Evolutionary conservation across 345 rosid genomes (phyloP).

Genomic region (Reutealis trisperma): DNA sequence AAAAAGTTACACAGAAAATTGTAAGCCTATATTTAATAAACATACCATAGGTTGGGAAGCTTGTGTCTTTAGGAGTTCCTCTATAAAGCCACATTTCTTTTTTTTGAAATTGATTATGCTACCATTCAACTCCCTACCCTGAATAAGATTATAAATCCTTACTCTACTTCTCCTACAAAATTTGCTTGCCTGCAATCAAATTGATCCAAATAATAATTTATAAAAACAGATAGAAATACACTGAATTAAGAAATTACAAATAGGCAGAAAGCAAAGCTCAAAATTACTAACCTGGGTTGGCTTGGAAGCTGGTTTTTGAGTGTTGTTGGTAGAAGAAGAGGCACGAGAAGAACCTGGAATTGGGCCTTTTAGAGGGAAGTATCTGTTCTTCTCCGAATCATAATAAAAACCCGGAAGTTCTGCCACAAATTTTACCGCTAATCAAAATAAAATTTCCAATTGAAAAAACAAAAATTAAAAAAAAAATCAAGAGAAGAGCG

Average conservation of each 20-base stretch:
- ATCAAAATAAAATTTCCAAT: background rate
- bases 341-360: slow-evolving; percentile 61
- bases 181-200: slow-evolving; percentile 26
- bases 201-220: background rate
- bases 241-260: background rate
- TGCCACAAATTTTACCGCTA: slow-evolving; percentile 18
- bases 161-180: slow-evolving; percentile 23
- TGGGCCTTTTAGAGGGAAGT: slow-evolving; percentile 76
- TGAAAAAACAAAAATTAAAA: background rate
- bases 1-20: background rate
- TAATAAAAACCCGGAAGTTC: slow-evolving; percentile 86
- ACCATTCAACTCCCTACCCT: slow-evolving; percentile 68
- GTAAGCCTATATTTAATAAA: background rate
- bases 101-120: slow-evolving; percentile 33
- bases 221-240: background rate
- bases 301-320: slow-evolving; percentile 30
- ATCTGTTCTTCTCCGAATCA: slow-evolving; percentile 87
- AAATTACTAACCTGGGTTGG: slow-evolving; percentile 34
- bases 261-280: background rate
- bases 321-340: slow-evolving; percentile 29
- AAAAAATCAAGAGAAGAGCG: background rate
- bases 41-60: slow-evolving; percentile 71
- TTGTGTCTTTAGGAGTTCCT: slow-evolving; percentile 62
- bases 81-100: slow-evolving; percentile 52
- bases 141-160: slow-evolving; percentile 50